Evolutionary conservation across 1,139 yeast genomes (phyloP).

Genomic region (Sugiyamaella sp.): DNA sequence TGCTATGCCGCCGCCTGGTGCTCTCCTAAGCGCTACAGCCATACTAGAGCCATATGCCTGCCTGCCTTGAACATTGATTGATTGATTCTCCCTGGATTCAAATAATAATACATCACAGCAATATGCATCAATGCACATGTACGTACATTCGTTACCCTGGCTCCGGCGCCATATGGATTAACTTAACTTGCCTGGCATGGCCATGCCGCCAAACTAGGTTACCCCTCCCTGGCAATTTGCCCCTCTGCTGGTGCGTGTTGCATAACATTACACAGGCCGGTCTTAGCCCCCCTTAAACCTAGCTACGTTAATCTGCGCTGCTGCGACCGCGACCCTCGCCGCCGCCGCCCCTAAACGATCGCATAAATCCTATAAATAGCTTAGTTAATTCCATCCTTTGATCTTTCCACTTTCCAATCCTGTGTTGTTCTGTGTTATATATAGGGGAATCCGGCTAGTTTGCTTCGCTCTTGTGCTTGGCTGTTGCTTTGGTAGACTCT

Average conservation of each 20-base stretch:
- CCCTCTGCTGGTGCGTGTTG: slow-evolving; percentile 1
- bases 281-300: slow-evolving; percentile 1
- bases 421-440: neutral
- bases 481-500: neutral
- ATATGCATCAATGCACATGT: neutral
- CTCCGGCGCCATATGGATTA: too few species aligned
- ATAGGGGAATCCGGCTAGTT: neutral
- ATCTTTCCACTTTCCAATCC: slow-evolving; percentile 12
- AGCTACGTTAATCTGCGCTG: neutral
- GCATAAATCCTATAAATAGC: slow-evolving; percentile 18
- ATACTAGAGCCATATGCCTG: too few species aligned
- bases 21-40: too few species aligned
- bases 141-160: slow-evolving; percentile 1
- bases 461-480: too few species aligned
- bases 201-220: neutral
- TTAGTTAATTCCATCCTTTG: slow-evolving; percentile 10
- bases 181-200: slow-evolving; percentile 1
- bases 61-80: too few species aligned
- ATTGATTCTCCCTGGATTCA: too few species aligned
- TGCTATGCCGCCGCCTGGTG: neutral
- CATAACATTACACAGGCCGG: neutral
- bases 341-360: slow-evolving; percentile 3
- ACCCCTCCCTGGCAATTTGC: neutral
- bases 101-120: neutral
- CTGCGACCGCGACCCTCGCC: neutral